Evolutionary conservation across 208 protist genomes (phyloP).

Genomic region (Leishmania tarentolae): DNA sequence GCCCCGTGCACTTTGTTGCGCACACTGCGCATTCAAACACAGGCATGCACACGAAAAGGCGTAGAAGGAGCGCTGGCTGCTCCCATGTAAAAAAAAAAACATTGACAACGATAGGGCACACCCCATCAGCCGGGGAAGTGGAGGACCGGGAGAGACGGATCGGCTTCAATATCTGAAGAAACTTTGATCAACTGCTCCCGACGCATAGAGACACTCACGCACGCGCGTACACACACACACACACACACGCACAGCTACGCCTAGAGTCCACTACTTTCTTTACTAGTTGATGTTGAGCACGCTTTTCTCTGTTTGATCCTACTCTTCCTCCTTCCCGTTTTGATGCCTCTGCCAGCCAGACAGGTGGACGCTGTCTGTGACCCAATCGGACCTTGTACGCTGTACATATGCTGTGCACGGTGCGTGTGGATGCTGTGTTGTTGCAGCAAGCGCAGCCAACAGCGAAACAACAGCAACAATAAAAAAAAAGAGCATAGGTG

Average conservation of each 20-base stretch:
- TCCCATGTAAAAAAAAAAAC: conserved; percentile 8
- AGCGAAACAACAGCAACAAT: too few relatives aligned
- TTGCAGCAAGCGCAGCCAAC: neutral
- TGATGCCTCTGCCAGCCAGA: neutral
- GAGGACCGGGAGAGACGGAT: neutral
- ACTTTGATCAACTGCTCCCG: too few relatives aligned
- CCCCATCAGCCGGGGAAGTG: neutral
- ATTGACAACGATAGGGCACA: neutral
- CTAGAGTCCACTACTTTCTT: neutral
- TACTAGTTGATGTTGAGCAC: neutral
- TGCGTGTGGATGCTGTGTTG: neutral
- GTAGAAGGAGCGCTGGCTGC: neutral
- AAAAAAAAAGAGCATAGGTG: neutral
- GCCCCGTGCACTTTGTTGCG: neutral
- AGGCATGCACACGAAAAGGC: neutral
- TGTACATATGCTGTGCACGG: neutral
- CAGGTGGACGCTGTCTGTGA: neutral
- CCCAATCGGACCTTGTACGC: neutral
- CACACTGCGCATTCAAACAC: neutral
- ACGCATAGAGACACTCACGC: neutral
- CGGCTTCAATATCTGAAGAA: too few relatives aligned
- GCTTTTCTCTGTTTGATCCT: neutral
- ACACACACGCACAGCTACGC: neutral
- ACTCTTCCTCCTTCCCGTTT: neutral
- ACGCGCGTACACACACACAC: neutral